phyloP scores from a whole-genome alignment of 352 stramenopile genomes.

The Globisporangium iwayamae region DNA sequence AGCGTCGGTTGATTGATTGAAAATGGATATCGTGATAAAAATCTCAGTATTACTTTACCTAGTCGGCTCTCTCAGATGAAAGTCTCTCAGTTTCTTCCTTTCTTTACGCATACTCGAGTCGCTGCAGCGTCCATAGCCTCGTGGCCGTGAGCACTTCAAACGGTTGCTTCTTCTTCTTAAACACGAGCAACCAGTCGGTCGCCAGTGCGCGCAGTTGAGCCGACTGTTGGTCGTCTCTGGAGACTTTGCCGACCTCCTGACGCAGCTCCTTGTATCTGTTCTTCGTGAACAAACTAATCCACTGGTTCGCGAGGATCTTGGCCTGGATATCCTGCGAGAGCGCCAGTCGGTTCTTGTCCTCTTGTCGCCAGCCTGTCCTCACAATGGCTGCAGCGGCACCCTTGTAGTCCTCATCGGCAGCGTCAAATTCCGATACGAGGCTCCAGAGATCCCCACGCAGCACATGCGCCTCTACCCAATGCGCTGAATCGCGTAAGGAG shows the following conservation, averaged over 20 bases:
- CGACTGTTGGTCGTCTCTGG: background rate
- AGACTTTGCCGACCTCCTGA: conserved; percentile 25
- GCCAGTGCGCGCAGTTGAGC: conserved; percentile 20
- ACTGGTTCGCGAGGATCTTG: conserved; percentile 48
- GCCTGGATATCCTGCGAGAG: conserved; percentile 29
- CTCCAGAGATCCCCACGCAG: conserved; percentile 55
- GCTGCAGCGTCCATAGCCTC: conserved; percentile 35
- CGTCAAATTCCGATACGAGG: conserved; percentile 35
- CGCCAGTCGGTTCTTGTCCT: background rate
- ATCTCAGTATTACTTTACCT: background rate
- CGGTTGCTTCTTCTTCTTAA: conserved; percentile 36
- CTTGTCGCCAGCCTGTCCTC: background rate
- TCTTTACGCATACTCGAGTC: conserved; percentile 29
- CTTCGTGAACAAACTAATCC: conserved; percentile 43
- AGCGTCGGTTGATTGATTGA: background rate
- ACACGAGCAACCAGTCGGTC: conserved; percentile 33
- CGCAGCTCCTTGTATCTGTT: conserved; percentile 44
- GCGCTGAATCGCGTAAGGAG: conserved; percentile 19
- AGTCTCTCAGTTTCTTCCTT: background rate
- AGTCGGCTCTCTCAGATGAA: background rate
- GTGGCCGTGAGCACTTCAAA: conserved; percentile 45
- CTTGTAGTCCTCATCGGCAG: conserved; percentile 46
- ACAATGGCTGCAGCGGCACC: background rate
- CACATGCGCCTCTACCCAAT: conserved; percentile 36
- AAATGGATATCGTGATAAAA: background rate